phyloP scores from a whole-genome alignment of 805 yeast genomes.

The Lachancea nothofagi region DNA sequence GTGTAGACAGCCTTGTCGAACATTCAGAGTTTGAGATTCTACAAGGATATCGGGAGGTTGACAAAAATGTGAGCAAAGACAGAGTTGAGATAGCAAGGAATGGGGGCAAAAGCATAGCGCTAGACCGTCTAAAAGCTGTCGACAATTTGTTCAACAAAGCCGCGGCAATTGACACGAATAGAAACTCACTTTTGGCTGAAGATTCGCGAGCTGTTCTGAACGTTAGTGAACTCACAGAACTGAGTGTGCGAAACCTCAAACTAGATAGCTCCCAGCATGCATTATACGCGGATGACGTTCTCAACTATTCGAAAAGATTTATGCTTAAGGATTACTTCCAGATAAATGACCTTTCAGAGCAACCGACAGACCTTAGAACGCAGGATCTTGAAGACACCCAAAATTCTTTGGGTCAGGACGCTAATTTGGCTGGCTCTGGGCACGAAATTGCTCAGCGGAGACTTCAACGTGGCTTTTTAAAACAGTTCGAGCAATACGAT shows the following conservation, averaged over 20 bases:
- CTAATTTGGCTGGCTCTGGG: constrained; percentile 21
- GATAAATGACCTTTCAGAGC: constrained; percentile 18
- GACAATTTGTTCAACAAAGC: constrained; percentile 43
- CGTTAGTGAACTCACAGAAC: constrained; percentile 56
- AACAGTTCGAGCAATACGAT: constrained; percentile 25
- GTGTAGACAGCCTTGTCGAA: neutral
- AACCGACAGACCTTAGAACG: neutral
- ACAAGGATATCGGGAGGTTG: constrained; percentile 31
- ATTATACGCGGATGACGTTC: constrained; percentile 44
- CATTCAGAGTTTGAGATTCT: constrained; percentile 28
- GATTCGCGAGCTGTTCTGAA: constrained; percentile 62
- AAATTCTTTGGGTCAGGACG: constrained; percentile 12
- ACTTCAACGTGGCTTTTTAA: constrained; percentile 16
- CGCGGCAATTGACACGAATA: constrained; percentile 33
- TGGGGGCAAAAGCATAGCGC: constrained; percentile 48
- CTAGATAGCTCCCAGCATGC: constrained; percentile 52
- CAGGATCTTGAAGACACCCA: neutral
- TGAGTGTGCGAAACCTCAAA: constrained; percentile 56
- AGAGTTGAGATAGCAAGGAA: constrained; percentile 51
- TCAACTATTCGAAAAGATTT: constrained; percentile 35
- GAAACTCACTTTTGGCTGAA: constrained; percentile 44
- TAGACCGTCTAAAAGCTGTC: constrained; percentile 39
- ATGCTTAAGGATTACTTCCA: constrained; percentile 33
- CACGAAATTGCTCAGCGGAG: constrained; percentile 18
- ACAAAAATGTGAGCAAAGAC: constrained; percentile 31